Conservation (phyloP, 1,139 yeast species). For the Yamadazyma taylorii region DNA sequence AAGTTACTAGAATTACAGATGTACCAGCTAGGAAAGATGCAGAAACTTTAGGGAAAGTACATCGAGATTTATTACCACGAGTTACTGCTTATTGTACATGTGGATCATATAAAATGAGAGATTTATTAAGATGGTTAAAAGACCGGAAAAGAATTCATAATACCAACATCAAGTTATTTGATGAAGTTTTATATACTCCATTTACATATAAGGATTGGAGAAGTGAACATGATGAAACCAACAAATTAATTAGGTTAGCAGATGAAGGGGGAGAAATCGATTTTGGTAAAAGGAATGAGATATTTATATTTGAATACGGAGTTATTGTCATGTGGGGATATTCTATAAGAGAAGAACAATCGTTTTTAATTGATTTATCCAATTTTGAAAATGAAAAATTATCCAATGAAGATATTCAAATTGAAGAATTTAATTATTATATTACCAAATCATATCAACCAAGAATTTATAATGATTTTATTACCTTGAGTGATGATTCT, state of each 20-base stretch:
- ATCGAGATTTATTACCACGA: constrained; percentile 78
- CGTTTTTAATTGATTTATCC: constrained; percentile 79
- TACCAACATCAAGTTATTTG: constrained; percentile 83
- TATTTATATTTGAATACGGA: constrained; percentile 91
- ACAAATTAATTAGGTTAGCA: constrained; percentile 66
- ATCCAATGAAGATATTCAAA: constrained; percentile 86
- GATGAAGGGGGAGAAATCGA: constrained; percentile 96
- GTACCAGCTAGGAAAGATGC: constrained; percentile 95
- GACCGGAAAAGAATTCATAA: constrained; percentile 74
- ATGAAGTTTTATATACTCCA: constrained; percentile 92
- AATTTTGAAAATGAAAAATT: constrained; percentile 88
- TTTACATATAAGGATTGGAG: constrained; percentile 83
- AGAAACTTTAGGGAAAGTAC: constrained; percentile 86
- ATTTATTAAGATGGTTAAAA: constrained; percentile 78
- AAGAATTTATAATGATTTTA: constrained; percentile 90
- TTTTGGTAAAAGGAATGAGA: constrained; percentile 73
- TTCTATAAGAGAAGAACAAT: constrained; percentile 76
- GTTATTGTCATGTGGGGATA: constrained; percentile 97
- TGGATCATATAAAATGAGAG: constrained; percentile 87
- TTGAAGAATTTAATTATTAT: constrained; percentile 92
- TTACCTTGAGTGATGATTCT: constrained; percentile 84
- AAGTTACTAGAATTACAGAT: constrained; percentile 81
- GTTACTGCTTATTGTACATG: constrained; percentile 97
- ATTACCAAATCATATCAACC: constrained; percentile 93
- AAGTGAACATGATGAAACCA: constrained; percentile 33